phyloP scores from a whole-genome alignment of 2,329 filamentous ascomycete species.

The Aspergillus brasiliensis region DNA sequence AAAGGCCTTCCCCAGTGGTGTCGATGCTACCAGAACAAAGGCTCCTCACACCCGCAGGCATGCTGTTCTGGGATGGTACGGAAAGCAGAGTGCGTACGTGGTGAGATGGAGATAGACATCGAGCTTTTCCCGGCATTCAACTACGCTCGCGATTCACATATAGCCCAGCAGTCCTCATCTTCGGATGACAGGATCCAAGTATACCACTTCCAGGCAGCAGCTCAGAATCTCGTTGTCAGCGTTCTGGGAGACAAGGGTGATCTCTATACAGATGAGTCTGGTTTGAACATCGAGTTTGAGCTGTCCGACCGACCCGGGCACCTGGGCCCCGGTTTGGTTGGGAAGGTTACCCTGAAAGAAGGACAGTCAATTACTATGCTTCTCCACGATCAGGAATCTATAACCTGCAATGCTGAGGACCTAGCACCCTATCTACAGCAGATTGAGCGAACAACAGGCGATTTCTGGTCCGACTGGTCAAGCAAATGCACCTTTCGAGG shows the following conservation, averaged over 20 bases:
- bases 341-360: conserved; percentile 61
- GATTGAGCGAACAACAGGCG: conserved; percentile 67
- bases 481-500: conserved; percentile 70
- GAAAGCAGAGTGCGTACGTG: conserved; percentile 72
- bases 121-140: conserved; percentile 74
- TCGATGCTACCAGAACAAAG: conserved; percentile 30
- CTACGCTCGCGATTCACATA: conserved; percentile 67
- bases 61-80: conserved; percentile 58
- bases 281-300: background rate
- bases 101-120: conserved; percentile 64
- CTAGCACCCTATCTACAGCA: background rate
- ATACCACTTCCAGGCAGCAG: background rate
- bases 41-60: conserved; percentile 43
- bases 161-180: conserved; percentile 44
- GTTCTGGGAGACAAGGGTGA: background rate
- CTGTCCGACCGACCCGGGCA: conserved; percentile 50
- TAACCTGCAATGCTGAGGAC: conserved; percentile 51
- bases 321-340: conserved; percentile 65
- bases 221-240: background rate
- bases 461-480: conserved; percentile 75
- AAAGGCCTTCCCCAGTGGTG: conserved; percentile 34
- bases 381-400: conserved; percentile 62
- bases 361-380: conserved; percentile 71
- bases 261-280: background rate
- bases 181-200: background rate